These are phyloP conservation scores for Scenedesmus sp. DNA, from an alignment of 163 green algal genomes.

Conservation along the genomic window DNA sequence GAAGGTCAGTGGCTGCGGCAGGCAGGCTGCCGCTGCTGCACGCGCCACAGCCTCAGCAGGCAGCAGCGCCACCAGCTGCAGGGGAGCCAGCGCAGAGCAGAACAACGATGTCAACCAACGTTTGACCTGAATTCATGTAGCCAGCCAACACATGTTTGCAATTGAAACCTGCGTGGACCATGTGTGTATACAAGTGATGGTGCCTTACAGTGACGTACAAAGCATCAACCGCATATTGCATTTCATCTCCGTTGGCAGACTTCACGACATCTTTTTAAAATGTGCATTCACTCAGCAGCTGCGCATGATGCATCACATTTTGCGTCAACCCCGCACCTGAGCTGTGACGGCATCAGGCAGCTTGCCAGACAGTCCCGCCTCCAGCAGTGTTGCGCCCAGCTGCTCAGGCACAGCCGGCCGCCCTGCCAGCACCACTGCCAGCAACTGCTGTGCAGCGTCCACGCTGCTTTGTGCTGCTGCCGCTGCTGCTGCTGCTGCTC, in stretches of 20 bases:
- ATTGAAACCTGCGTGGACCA: too few relatives aligned
- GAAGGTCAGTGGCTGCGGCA: constrained; percentile 18
- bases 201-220: not conserved
- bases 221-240: not conserved
- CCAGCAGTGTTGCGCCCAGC: not conserved
- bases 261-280: not conserved
- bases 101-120: too few relatives aligned
- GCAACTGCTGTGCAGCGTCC: not conserved
- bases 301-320: not conserved
- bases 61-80: not conserved
- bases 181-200: too few relatives aligned
- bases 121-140: too few relatives aligned
- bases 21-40: not conserved
- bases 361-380: not conserved
- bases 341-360: constrained; percentile 27
- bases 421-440: not conserved
- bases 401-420: not conserved
- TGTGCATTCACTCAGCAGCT: not conserved
- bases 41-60: not conserved
- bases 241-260: not conserved
- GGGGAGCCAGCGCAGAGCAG: not conserved
- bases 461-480: not conserved
- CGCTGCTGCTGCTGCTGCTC: not conserved
- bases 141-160: too few relatives aligned
- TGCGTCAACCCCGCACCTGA: not conserved